phyloP scores from a whole-genome alignment of 495 filamentous ascomycete genomes.

The Neurospora tetraspora region DNA sequence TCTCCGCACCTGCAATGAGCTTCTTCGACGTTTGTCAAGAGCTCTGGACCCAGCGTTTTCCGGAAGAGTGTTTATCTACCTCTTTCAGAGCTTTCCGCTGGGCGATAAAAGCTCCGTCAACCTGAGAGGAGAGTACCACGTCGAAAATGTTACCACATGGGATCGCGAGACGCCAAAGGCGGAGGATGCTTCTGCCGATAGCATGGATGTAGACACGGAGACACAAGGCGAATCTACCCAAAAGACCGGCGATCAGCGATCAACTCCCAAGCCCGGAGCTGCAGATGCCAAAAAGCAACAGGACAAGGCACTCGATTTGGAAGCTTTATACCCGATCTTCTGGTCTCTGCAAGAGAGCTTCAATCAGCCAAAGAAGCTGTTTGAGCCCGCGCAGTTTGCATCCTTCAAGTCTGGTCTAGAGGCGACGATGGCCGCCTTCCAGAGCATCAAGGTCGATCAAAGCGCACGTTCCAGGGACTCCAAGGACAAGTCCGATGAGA shows the following conservation, averaged over 20 bases:
- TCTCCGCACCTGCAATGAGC: constrained; percentile 86
- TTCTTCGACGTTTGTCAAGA: constrained; percentile 79
- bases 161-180: constrained; percentile 43
- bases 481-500: constrained; percentile 47
- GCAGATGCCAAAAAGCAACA: constrained; percentile 21
- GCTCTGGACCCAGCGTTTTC: constrained; percentile 97
- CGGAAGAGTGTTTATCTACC: constrained; percentile 91
- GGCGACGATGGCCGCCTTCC: constrained; percentile 70
- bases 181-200: constrained; percentile 47
- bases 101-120: constrained; percentile 97
- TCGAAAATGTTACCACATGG: constrained; percentile 86
- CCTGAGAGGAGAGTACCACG: constrained; percentile 88
- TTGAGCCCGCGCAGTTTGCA: constrained; percentile 57
- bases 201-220: constrained; percentile 46
- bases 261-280: constrained; percentile 37
- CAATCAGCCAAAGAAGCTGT: constrained; percentile 76
- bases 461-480: constrained; percentile 19
- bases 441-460: constrained; percentile 62
- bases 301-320: constrained; percentile 43
- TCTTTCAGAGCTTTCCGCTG: constrained; percentile 93
- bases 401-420: constrained; percentile 73
- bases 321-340: constrained; percentile 81
- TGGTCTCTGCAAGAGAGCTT: constrained; percentile 89
- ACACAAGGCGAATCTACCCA: constrained; percentile 20
- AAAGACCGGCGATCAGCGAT: constrained; percentile 27